Conservation (phyloP, 1,139 yeast species). For the Blastobotrys persicus region DNA sequence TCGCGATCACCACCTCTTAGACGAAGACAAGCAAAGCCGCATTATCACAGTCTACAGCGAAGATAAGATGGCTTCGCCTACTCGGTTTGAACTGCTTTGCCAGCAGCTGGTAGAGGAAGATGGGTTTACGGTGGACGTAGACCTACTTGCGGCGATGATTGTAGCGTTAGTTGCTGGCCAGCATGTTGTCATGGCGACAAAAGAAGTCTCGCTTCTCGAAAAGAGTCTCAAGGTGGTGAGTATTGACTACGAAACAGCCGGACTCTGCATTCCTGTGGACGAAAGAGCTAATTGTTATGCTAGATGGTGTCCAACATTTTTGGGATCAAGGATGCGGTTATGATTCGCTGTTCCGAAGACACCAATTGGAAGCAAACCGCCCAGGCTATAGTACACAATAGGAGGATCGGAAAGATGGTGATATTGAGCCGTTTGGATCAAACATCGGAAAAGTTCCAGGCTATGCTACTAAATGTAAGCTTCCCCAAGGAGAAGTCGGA, state of each 20-base stretch:
- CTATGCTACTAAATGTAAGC: slow-evolving; percentile 26
- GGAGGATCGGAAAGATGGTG: slow-evolving; percentile 20
- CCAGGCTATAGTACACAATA: slow-evolving; percentile 7
- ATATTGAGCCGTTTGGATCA: slow-evolving; percentile 30
- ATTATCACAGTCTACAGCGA: no score
- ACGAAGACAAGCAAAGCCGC: neutral
- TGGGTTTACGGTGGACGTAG: slow-evolving; percentile 18
- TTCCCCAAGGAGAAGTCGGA: neutral
- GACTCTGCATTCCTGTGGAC: no score
- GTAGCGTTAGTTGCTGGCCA: slow-evolving; percentile 27
- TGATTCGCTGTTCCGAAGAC: slow-evolving; percentile 15
- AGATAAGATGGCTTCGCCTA: neutral
- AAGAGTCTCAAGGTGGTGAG: slow-evolving; percentile 16
- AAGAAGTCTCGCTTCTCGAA: slow-evolving; percentile 14
- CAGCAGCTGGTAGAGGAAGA: slow-evolving; percentile 9
- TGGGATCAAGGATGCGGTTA: slow-evolving; percentile 16
- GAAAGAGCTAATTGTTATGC: neutral
- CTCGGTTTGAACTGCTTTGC: slow-evolving; percentile 15
- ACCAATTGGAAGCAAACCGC: slow-evolving; percentile 15
- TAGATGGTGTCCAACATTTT: slow-evolving; percentile 18
- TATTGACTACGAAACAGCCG: no score
- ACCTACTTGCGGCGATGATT: slow-evolving; percentile 24
- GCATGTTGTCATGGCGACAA: slow-evolving; percentile 30
- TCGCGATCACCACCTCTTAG: neutral
- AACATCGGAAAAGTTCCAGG: slow-evolving; percentile 29